Evolutionary conservation across 345 rosid genomes (phyloP).

Genomic region (Bruguiera parviflora): DNA sequence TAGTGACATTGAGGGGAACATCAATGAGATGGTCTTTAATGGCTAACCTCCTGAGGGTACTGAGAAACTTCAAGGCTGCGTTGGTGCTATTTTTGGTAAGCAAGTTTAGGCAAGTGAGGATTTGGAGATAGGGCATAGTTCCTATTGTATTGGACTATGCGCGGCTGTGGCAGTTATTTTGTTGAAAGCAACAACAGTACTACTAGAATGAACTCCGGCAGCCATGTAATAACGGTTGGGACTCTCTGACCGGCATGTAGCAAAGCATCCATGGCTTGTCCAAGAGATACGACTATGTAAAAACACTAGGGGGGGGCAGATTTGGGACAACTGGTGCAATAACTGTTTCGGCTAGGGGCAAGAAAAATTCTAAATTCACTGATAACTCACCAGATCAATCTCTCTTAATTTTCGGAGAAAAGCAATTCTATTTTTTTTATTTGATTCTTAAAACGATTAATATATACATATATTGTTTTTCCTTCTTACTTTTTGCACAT

Average conservation of each 20-base stretch:
- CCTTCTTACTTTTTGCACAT: too few relatives aligned
- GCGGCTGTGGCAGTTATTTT: constrained; percentile 23
- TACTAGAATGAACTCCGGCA: constrained; percentile 2
- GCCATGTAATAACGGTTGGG: constrained; percentile 18
- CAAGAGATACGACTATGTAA: constrained; percentile 27
- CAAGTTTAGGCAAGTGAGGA: constrained; percentile 6
- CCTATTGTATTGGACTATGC: constrained; percentile 36
- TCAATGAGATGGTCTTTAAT: constrained; percentile 7
- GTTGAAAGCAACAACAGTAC: constrained; percentile 5
- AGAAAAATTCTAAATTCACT: too few relatives aligned
- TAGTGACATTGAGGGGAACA: neutral
- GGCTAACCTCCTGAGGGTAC: constrained; percentile 12
- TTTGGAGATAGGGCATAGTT: constrained; percentile 14
- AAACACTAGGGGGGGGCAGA: too few relatives aligned
- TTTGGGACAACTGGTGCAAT: too few relatives aligned
- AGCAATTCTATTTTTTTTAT: too few relatives aligned
- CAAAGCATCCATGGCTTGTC: constrained; percentile 35
- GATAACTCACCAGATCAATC: too few relatives aligned
- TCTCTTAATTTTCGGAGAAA: too few relatives aligned
- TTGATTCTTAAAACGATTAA: too few relatives aligned
- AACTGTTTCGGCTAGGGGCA: too few relatives aligned
- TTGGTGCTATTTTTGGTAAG: constrained; percentile 10
- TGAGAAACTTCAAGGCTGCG: neutral
- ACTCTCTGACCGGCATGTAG: constrained; percentile 22
- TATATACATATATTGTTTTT: too few relatives aligned